Percentiles rank a stretch among this genome's conserved stretches.
These are phyloP conservation scores for Paraconiothyrium brasiliense DNA, from an alignment of 2,329 filamentous ascomycete genomes.

Conservation along the genomic window DNA sequence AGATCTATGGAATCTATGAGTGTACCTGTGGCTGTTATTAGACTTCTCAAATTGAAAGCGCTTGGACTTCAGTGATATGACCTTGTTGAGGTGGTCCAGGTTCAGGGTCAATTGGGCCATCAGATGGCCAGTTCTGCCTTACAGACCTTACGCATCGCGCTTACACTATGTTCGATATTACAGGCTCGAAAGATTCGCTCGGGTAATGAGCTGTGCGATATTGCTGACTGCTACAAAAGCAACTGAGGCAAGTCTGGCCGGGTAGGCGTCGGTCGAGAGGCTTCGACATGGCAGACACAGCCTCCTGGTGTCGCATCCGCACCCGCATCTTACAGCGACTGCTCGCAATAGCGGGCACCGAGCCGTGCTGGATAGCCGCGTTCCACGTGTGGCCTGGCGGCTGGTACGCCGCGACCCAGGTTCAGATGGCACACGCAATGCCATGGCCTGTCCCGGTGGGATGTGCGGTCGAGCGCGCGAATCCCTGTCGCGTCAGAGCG, in stretches of 20 bases:
- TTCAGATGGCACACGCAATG: conserved; percentile 4
- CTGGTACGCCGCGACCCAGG: conserved; percentile 4
- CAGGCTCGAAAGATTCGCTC: conserved; percentile 9
- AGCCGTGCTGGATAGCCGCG: conserved; percentile 5
- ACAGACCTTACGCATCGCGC: neutral
- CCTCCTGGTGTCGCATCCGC: conserved; percentile 5
- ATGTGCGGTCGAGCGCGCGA: conserved; percentile 5
- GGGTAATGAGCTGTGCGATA: conserved; percentile 1
- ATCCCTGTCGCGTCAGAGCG: conserved; percentile 6
- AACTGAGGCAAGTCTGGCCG: neutral
- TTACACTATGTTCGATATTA: conserved; percentile 8
- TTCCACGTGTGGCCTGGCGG: conserved; percentile 13
- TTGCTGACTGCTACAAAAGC: conserved; percentile 3
- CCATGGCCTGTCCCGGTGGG: neutral
- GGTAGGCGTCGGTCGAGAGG: neutral
- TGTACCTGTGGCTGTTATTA: conserved; percentile 1
- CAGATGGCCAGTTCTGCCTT: neutral
- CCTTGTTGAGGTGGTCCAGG: neutral
- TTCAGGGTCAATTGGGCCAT: neutral
- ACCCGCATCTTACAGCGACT: neutral
- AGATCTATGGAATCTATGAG: neutral
- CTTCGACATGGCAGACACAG: neutral
- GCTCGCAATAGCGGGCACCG: neutral
- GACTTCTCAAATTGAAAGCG: neutral
- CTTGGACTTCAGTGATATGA: conserved; percentile 1